Evolutionary conservation across 169 alveolate genomes (phyloP).

Genomic region (Plasmodium inui): DNA sequence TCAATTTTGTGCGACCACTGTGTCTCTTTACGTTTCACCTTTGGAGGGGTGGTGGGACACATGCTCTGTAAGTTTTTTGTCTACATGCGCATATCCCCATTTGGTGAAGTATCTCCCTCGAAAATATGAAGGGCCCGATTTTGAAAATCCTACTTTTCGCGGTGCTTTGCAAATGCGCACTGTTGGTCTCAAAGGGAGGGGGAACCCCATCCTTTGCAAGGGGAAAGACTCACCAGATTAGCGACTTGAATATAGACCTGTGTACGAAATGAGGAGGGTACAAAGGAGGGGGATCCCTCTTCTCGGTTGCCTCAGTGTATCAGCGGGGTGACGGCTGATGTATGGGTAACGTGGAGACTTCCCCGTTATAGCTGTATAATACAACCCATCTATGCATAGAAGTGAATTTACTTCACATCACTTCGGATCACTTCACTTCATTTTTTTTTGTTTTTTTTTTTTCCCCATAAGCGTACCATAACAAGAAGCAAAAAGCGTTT

Average conservation of each 20-base stretch:
- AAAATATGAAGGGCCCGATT: slow-evolving; percentile 20
- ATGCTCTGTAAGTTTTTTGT: not conserved
- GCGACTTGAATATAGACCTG: slow-evolving; percentile 8
- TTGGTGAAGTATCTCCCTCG: not conserved
- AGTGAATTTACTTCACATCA: not conserved
- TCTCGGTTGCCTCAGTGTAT: not conserved
- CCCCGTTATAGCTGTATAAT: not conserved
- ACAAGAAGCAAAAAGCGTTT: slow-evolving; percentile 3
- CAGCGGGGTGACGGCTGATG: not conserved
- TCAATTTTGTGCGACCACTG: not conserved
- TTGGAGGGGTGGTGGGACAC: not conserved
- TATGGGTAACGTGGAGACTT: not conserved
- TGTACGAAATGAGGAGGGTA: slow-evolving; percentile 4
- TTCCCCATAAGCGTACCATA: slow-evolving; percentile 24
- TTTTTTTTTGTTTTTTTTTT: not conserved
- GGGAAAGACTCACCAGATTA: slow-evolving; percentile 3
- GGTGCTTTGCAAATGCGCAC: slow-evolving; percentile 13
- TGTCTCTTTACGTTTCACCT: not conserved
- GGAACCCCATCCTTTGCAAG: not conserved
- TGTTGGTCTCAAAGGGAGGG: not conserved
- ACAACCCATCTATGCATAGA: not conserved
- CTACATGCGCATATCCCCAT: not conserved
- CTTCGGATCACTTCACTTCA: too few species aligned
- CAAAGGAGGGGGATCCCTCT: not conserved
- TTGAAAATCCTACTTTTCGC: slow-evolving; percentile 7